These are phyloP conservation scores for Colletotrichum orbiculare DNA, from an alignment of 2,329 filamentous ascomycete genomes.

Conservation along the genomic window DNA sequence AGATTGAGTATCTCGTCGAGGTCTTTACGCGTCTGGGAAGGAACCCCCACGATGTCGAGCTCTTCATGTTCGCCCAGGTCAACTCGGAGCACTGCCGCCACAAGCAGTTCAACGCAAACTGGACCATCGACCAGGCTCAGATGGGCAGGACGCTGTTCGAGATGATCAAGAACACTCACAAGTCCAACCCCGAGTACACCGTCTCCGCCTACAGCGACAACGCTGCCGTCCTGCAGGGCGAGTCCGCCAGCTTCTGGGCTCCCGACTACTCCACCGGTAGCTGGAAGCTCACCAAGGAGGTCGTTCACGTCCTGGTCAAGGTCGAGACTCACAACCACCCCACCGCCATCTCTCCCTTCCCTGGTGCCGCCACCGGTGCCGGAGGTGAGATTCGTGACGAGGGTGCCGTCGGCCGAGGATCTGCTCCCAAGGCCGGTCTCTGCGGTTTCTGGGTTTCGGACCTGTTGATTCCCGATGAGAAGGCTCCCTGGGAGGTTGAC, in stretches of 20 bases:
- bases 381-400: constrained; percentile 97
- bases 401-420: constrained; percentile 92
- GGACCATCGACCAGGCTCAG: constrained; percentile 88
- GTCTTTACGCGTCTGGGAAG: constrained; percentile 57
- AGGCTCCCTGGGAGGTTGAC: constrained; percentile 90
- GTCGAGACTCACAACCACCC: constrained; percentile 99
- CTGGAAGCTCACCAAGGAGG: constrained; percentile 88
- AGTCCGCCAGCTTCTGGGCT: constrained; percentile 80
- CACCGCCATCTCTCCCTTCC: constrained; percentile 92
- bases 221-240: constrained; percentile 87
- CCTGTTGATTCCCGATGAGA: constrained; percentile 85
- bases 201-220: constrained; percentile 98
- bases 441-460: constrained; percentile 96
- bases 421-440: constrained; percentile 90
- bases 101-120: constrained; percentile 97
- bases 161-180: constrained; percentile 98
- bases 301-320: constrained; percentile 89
- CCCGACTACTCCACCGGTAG: constrained; percentile 87
- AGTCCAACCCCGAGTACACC: constrained; percentile 82
- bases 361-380: constrained; percentile 93
- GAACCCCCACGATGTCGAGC: constrained; percentile 86
- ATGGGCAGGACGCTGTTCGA: constrained; percentile 87
- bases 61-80: constrained; percentile 99
- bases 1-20: constrained; percentile 95
- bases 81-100: constrained; percentile 92